These are phyloP conservation scores for Gorgonomyces haynaldii DNA, from an alignment of 192 early-diverging fungal species.

Conservation along the genomic window DNA sequence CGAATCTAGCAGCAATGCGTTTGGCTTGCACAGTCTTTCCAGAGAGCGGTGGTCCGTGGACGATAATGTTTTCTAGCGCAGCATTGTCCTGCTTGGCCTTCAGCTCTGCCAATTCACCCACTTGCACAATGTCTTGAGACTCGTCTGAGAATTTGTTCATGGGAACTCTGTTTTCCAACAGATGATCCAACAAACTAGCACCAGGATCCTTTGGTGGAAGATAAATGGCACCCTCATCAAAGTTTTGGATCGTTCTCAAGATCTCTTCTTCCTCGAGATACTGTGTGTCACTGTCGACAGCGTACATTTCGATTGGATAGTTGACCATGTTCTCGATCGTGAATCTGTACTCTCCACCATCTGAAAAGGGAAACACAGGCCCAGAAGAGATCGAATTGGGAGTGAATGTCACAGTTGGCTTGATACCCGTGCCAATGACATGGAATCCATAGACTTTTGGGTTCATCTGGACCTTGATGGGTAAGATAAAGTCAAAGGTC, in stretches of 20 bases:
- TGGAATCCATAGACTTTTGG: slow-evolving; percentile 20
- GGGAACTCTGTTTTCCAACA: slow-evolving; percentile 16
- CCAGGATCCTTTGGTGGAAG: slow-evolving; percentile 37
- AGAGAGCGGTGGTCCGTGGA: slow-evolving; percentile 44
- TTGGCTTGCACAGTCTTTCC: slow-evolving; percentile 37
- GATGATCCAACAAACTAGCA: slow-evolving; percentile 19
- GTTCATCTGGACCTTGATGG: slow-evolving; percentile 39
- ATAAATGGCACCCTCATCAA: slow-evolving; percentile 26
- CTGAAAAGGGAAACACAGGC: slow-evolving; percentile 39
- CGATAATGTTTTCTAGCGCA: slow-evolving; percentile 17
- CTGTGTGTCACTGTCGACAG: slow-evolving; percentile 41
- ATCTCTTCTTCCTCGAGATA: slow-evolving; percentile 44
- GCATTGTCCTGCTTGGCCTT: slow-evolving; percentile 3
- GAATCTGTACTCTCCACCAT: slow-evolving; percentile 31
- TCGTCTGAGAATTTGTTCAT: slow-evolving; percentile 5
- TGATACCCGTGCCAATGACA: slow-evolving; percentile 26
- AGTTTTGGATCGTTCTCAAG: slow-evolving; percentile 24
- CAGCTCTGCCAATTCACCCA: slow-evolving; percentile 10
- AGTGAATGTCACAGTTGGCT: slow-evolving; percentile 33
- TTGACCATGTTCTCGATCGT: slow-evolving; percentile 33
- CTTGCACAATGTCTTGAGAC: slow-evolving; percentile 11
- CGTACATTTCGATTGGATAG: slow-evolving; percentile 39
- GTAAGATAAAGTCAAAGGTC: slow-evolving; percentile 27
- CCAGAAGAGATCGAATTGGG: slow-evolving; percentile 30
- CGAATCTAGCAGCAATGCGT: slow-evolving; percentile 18